Evolutionary conservation across 1,139 yeast genomes (phyloP), one percentile per base, ranked within the genome.

Genomic region (Protomyces lactucae-debilis): DNA sequence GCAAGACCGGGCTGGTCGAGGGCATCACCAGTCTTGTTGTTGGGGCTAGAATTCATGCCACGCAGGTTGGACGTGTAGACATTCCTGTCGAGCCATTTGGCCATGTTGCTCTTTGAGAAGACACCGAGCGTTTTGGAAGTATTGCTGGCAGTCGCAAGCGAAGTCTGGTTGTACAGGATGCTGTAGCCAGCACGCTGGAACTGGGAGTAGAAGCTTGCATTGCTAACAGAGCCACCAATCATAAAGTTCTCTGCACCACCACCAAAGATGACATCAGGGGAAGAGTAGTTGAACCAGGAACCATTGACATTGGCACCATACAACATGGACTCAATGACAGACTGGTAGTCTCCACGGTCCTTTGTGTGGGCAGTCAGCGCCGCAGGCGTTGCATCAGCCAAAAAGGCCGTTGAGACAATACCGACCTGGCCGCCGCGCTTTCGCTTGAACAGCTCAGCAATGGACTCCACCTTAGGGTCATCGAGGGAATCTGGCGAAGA

Each of bases 11-110:
- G 57, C 48, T 54, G 57, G 51, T 54, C 57, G 3, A 54, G 57
- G 9, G 57, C 57, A 40, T 54, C 57, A 16, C 57, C 57, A 23
- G 37, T 37, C 3, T 16, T 23, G 23, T 43, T 43, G 21, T 23
- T n/a, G 9, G 57, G 57, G 51, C 40, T 28, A n/a, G 39, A 36
- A 8, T 54, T 54, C 57, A 37, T 37, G 48, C 57, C 57, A 23
- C 35, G 39, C 32, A 54, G 51, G 25, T 54, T 54, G 23, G 32
- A 36, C 5, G 46, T 54, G 57, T 54, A 54, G 35, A 54, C 57
- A 39, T 54, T 54, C 8, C 57, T n/a, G 28, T 54, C 57, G 48
- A 54, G 57, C 57, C 57, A 54, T 21, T 54, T 54, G 57, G 39
- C 40, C 57, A 54, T 21, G 23, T 54, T 54, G 36, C 48, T 36